These are phyloP conservation scores for Neurospora intermedia DNA, from an alignment of 495 filamentous ascomycete genomes.

Conservation along the genomic window DNA sequence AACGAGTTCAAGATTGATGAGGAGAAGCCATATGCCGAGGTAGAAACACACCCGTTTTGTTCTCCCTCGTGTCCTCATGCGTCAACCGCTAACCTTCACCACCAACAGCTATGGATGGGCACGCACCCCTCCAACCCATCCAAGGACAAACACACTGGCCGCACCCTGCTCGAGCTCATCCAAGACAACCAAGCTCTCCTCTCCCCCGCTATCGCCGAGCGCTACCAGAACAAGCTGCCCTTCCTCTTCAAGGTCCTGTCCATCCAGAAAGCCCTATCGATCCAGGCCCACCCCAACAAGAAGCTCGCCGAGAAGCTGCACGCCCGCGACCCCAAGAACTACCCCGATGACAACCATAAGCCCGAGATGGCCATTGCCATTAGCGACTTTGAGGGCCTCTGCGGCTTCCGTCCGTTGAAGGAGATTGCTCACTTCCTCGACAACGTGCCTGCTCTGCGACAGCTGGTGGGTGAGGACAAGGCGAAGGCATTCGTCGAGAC, in stretches of 20 bases:
- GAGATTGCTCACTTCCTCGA: slow-evolving; percentile 83
- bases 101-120: slow-evolving; percentile 89
- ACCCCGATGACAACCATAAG: slow-evolving; percentile 99
- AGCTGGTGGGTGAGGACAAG: slow-evolving; percentile 61
- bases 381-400: slow-evolving; percentile 90
- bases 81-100: neutral
- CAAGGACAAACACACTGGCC: slow-evolving; percentile 72
- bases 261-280: slow-evolving; percentile 86
- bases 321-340: slow-evolving; percentile 78
- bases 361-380: slow-evolving; percentile 98
- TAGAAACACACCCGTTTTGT: slow-evolving; percentile 13
- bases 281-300: slow-evolving; percentile 98
- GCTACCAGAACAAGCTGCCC: slow-evolving; percentile 55
- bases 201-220: slow-evolving; percentile 54
- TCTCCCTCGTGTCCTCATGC: too few relatives aligned
- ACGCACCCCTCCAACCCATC: slow-evolving; percentile 94
- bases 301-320: slow-evolving; percentile 88
- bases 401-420: slow-evolving; percentile 79
- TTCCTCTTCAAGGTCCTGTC: slow-evolving; percentile 98
- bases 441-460: slow-evolving; percentile 58
- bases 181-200: slow-evolving; percentile 79
- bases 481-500: slow-evolving; percentile 58
- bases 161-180: slow-evolving; percentile 81
- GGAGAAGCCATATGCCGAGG: slow-evolving; percentile 82
- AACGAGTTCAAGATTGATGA: slow-evolving; percentile 65